A percentile compares a stretch with the other conserved stretches of the same genome.
phyloP scores from a whole-genome alignment of 345 rosid genomes.

The Ailanthus altissimus region DNA sequence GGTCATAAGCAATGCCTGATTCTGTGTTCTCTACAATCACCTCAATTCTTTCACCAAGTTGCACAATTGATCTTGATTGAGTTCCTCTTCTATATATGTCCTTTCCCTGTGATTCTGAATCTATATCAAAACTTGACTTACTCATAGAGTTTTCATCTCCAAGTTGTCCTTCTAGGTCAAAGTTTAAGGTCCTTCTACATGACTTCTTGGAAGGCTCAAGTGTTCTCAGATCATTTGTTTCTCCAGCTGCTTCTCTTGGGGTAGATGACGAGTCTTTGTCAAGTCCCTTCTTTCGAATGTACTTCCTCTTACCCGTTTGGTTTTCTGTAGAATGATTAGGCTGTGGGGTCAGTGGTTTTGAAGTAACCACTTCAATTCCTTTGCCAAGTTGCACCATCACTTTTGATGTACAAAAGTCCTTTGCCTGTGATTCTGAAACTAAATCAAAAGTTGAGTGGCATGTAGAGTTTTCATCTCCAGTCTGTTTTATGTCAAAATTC shows the following conservation, averaged over 20 bases:
- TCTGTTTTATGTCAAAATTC: slow-evolving; percentile 39
- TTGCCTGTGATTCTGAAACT: slow-evolving; percentile 27
- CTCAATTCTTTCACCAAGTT: slow-evolving; percentile 7
- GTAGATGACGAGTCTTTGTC: slow-evolving; percentile 28
- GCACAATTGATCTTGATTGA: slow-evolving; percentile 31
- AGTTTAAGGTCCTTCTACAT: slow-evolving; percentile 61
- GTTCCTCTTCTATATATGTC: slow-evolving; percentile 15
- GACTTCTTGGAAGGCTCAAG: slow-evolving; percentile 36
- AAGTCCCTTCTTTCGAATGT: slow-evolving; percentile 41
- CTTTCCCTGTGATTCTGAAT: slow-evolving; percentile 27
- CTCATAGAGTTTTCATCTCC: slow-evolving; percentile 20
- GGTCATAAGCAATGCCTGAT: slow-evolving; percentile 29
- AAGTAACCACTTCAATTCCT: slow-evolving; percentile 35
- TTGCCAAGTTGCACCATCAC: slow-evolving; percentile 24
- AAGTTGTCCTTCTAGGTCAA: slow-evolving; percentile 37
- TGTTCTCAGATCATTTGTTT: slow-evolving; percentile 31
- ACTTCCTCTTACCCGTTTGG: slow-evolving; percentile 56
- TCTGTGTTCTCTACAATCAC: slow-evolving; percentile 36
- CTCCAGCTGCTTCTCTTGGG: slow-evolving; percentile 36
- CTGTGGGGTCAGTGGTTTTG: slow-evolving; percentile 40
- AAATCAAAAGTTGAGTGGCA: slow-evolving; percentile 17
- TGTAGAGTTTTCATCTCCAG: slow-evolving; percentile 19
- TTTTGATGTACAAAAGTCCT: slow-evolving; percentile 26
- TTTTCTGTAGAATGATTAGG: slow-evolving; percentile 34
- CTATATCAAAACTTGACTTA: slow-evolving; percentile 14